Percentiles rank a stretch among this genome's conserved stretches.
Evolutionary conservation across 768 basidiomycete genomes (phyloP).

Genomic region (Tricholoma saponaceum): DNA sequence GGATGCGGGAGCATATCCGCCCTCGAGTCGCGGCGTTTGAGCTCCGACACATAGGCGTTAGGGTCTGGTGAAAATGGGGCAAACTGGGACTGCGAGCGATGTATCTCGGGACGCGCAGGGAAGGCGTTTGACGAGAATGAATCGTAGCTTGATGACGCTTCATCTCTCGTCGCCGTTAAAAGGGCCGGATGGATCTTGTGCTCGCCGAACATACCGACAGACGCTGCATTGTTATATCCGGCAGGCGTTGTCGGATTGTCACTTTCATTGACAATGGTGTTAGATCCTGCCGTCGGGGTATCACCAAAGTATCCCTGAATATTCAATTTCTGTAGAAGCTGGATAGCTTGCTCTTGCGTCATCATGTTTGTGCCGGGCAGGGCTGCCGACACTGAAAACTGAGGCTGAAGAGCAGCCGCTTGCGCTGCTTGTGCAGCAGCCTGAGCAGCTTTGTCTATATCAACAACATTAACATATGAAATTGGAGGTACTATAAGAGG

Average conservation of each 20-base stretch:
- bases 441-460: constrained; percentile 83
- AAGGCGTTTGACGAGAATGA: constrained; percentile 17
- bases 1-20: constrained; percentile 44
- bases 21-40: constrained; percentile 32
- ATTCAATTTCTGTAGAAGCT: constrained; percentile 55
- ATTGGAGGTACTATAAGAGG: background rate
- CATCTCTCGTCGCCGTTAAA: constrained; percentile 13
- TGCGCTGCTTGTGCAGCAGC: constrained; percentile 84
- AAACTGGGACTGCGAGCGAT: constrained; percentile 43
- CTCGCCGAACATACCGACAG: constrained; percentile 9
- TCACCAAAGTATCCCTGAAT: constrained; percentile 33
- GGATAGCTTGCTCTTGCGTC: constrained; percentile 60
- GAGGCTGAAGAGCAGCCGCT: constrained; percentile 60
- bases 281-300: constrained; percentile 4
- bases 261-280: constrained; percentile 6
- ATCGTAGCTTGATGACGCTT: constrained; percentile 14
- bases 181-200: constrained; percentile 17
- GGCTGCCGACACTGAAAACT: constrained; percentile 22
- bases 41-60: constrained; percentile 38
- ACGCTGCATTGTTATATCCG: constrained; percentile 3
- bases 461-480: constrained; percentile 3
- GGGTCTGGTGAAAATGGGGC: constrained; percentile 82
- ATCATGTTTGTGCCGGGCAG: constrained; percentile 29
- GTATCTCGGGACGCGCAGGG: constrained; percentile 28
- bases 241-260: constrained; percentile 7